Percentiles rank a stretch among this genome's conserved stretches.
phyloP scores from a whole-genome alignment of 805 yeast genomes.

The Ogataea populi-albae region DNA sequence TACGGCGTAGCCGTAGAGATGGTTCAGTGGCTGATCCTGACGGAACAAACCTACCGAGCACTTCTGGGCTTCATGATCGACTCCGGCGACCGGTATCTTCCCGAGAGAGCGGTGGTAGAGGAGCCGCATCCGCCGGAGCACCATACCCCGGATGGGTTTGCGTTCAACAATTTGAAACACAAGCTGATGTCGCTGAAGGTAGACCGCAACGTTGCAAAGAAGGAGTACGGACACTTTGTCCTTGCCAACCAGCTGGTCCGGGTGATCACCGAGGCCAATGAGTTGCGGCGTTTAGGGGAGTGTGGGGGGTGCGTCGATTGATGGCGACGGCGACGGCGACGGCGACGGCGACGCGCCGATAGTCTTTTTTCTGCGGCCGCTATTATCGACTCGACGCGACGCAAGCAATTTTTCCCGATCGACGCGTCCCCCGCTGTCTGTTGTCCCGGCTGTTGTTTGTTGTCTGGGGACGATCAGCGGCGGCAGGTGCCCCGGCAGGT shows the following conservation, averaged over 20 bases:
- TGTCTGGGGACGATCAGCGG: too few relatives aligned
- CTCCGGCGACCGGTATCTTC: constrained; percentile 38
- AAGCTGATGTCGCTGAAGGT: constrained; percentile 24
- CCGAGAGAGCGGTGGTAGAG: constrained; percentile 11
- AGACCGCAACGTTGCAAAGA: constrained; percentile 12
- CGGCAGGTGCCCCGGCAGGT: too few relatives aligned
- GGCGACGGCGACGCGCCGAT: not conserved
- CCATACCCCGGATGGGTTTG: constrained; percentile 12
- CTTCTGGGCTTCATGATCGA: constrained; percentile 40
- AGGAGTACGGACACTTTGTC: constrained; percentile 13
- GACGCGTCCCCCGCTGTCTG: too few relatives aligned
- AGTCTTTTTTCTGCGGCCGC: constrained; percentile 1
- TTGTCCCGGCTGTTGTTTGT: too few relatives aligned
- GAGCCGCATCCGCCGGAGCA: constrained; percentile 17
- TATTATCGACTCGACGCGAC: too few relatives aligned
- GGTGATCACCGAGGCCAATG: constrained; percentile 13
- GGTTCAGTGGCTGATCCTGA: constrained; percentile 17
- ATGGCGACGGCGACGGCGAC: constrained; percentile 1
- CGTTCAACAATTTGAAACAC: constrained; percentile 23
- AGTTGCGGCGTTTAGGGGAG: constrained; percentile 4
- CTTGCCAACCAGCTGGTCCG: constrained; percentile 18
- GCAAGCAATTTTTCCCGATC: too few relatives aligned
- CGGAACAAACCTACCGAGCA: constrained; percentile 15
- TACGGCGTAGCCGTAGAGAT: constrained; percentile 6
- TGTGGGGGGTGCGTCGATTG: not conserved